phyloP scores from a whole-genome alignment of 2,329 filamentous ascomycete genomes.

The Cercospora sp. region DNA sequence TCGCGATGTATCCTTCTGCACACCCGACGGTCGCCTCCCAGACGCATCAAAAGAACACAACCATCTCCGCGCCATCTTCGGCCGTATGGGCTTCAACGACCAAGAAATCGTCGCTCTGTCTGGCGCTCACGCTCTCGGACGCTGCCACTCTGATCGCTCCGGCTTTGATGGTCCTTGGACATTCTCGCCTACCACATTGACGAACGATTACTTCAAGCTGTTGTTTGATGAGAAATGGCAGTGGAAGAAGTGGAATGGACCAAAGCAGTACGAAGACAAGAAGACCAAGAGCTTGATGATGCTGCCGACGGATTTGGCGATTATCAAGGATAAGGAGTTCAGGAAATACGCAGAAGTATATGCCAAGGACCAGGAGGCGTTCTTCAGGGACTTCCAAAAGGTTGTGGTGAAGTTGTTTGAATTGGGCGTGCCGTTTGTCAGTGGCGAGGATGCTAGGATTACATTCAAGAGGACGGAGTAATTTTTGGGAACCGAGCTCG shows the following conservation, averaged over 20 bases:
- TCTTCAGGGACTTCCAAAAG: conserved; percentile 89
- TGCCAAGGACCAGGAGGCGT: conserved; percentile 83
- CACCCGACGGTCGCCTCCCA: conserved; percentile 86
- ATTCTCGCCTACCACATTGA: conserved; percentile 85
- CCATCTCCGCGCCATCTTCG: conserved; percentile 89
- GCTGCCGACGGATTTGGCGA: conserved; percentile 86
- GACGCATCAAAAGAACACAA: conserved; percentile 75
- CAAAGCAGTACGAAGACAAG: conserved; percentile 87
- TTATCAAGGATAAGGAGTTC: conserved; percentile 87
- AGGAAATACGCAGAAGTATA: conserved; percentile 78
- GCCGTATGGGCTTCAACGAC: conserved; percentile 97
- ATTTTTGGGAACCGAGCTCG: too few species aligned
- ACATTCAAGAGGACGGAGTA: conserved; percentile 47
- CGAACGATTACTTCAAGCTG: conserved; percentile 92
- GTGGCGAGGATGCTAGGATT: conserved; percentile 46
- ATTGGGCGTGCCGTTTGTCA: conserved; percentile 85
- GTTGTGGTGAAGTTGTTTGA: conserved; percentile 84
- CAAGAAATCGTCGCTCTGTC: conserved; percentile 90
- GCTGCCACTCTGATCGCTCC: conserved; percentile 84
- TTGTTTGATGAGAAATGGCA: conserved; percentile 90
- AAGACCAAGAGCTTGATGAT: conserved; percentile 91
- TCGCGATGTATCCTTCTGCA: conserved; percentile 78
- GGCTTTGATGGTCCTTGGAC: conserved; percentile 90
- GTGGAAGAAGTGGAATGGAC: conserved; percentile 88
- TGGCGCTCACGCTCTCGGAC: conserved; percentile 83